Conservation (phyloP, 2,329 filamentous ascomycete species). For the Coniochaeta ligniaria region DNA sequence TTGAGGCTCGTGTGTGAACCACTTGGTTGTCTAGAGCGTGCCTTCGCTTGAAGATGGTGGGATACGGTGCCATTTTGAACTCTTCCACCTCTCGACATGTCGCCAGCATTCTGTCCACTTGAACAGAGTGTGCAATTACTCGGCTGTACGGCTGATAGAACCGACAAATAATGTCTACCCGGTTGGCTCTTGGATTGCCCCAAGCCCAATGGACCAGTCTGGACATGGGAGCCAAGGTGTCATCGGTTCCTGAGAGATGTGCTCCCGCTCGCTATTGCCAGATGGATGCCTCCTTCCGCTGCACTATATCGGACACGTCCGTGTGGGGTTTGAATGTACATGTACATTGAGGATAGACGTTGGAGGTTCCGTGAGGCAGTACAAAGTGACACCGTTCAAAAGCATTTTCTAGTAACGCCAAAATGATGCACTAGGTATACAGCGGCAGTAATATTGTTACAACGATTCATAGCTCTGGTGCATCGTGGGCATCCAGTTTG, state of each 20-base stretch:
- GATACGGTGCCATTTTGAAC: background rate
- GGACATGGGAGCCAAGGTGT: background rate
- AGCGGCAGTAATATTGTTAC: no score
- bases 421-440: no score
- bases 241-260: conserved; percentile 1
- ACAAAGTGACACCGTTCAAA: background rate
- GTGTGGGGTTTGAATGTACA: background rate
- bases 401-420: no score
- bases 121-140: background rate
- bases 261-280: background rate
- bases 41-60: background rate
- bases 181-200: background rate
- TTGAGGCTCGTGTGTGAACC: background rate
- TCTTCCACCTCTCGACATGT: background rate
- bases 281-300: background rate
- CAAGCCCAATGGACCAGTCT: background rate
- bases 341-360: background rate
- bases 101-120: conserved; percentile 1
- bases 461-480: no score
- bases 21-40: background rate
- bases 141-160: background rate
- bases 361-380: background rate
- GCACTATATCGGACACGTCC: conserved; percentile 1
- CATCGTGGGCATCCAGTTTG: no score
- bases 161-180: background rate